phyloP scores from a whole-genome alignment of 768 basidiomycete species.

The Dendrothele bispora region DNA sequence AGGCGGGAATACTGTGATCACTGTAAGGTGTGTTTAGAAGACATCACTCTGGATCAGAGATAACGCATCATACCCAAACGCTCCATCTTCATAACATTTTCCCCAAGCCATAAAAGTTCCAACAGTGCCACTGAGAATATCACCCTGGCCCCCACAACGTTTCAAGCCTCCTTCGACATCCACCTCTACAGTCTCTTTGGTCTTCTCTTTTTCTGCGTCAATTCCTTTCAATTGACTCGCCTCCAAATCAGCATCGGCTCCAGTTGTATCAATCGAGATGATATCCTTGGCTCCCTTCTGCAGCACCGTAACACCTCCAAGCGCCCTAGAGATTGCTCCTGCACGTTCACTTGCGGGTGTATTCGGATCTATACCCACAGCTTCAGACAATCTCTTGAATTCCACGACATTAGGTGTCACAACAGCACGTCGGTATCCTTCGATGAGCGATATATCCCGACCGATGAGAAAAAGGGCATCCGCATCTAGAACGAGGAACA shows the following conservation, averaged over 20 bases:
- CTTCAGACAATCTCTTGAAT: conserved; percentile 81
- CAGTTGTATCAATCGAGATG: conserved; percentile 75
- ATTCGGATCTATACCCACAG: conserved; percentile 60
- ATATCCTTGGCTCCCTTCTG: conserved; percentile 86
- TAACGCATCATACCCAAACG: conserved; percentile 60
- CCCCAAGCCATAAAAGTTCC: conserved; percentile 95
- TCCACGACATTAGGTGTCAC: conserved; percentile 95
- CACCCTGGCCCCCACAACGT: conserved; percentile 95
- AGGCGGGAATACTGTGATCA: conserved; percentile 52
- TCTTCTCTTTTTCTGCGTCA: conserved; percentile 50
- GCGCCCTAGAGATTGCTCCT: conserved; percentile 61
- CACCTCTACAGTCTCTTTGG: conserved; percentile 62
- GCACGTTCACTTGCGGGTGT: conserved; percentile 59
- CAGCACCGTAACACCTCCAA: conserved; percentile 88
- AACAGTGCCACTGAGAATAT: conserved; percentile 85
- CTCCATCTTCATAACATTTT: conserved; percentile 85
- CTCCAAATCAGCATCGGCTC: conserved; percentile 44
- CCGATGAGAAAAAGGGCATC: conserved; percentile 88
- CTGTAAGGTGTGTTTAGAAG: conserved; percentile 28
- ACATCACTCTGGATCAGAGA: neutral
- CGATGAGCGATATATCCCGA: conserved; percentile 68
- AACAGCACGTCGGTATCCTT: conserved; percentile 84
- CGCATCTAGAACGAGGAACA: conserved; percentile 94
- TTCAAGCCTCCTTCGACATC: conserved; percentile 81
- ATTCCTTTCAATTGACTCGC: conserved; percentile 42